phyloP scores from a whole-genome alignment of 1,284 basidiomycete genomes.

The Tylopilus orsonianus region DNA sequence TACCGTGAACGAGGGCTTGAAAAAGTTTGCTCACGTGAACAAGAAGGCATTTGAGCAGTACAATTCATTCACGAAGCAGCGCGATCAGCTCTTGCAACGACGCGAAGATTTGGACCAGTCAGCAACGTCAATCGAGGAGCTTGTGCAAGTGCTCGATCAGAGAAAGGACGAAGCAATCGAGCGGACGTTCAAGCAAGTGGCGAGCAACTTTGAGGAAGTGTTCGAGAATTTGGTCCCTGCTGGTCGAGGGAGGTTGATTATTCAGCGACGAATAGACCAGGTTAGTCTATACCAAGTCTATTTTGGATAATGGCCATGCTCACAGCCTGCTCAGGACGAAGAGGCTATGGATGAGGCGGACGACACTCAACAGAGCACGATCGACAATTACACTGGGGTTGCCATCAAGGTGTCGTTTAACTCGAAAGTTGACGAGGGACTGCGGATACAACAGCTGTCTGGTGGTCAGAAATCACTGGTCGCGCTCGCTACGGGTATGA shows the following conservation, averaged over 20 bases:
- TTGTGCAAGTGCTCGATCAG: slow-evolving; percentile 95
- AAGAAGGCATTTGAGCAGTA: slow-evolving; percentile 99
- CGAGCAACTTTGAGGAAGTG: slow-evolving; percentile 94
- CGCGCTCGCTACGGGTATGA: slow-evolving; percentile 84
- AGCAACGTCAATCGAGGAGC: slow-evolving; percentile 86
- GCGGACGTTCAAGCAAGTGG: slow-evolving; percentile 97
- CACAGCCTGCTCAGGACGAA: slow-evolving; percentile 54
- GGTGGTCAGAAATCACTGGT: slow-evolving; percentile 98
- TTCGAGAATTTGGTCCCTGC: slow-evolving; percentile 97
- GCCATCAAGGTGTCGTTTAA: slow-evolving; percentile 99
- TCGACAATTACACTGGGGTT: slow-evolving; percentile 96
- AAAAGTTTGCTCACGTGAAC: slow-evolving; percentile 98
- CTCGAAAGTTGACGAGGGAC: slow-evolving; percentile 94
- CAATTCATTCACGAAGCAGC: slow-evolving; percentile 96
- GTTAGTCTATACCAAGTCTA: slow-evolving; percentile 40
- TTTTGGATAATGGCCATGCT: neutral
- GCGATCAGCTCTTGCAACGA: slow-evolving; percentile 85
- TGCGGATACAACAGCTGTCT: slow-evolving; percentile 94
- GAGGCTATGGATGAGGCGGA: slow-evolving; percentile 68
- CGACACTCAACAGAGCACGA: slow-evolving; percentile 69
- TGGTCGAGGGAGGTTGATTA: slow-evolving; percentile 87
- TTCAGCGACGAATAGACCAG: slow-evolving; percentile 86
- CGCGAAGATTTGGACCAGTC: slow-evolving; percentile 90
- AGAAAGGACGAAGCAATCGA: slow-evolving; percentile 99
- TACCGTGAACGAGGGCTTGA: slow-evolving; percentile 86